Base-by-base conservation (phyloP, 2,329 filamentous ascomycete species). In the Hymenoscyphus linearis region DNA sequence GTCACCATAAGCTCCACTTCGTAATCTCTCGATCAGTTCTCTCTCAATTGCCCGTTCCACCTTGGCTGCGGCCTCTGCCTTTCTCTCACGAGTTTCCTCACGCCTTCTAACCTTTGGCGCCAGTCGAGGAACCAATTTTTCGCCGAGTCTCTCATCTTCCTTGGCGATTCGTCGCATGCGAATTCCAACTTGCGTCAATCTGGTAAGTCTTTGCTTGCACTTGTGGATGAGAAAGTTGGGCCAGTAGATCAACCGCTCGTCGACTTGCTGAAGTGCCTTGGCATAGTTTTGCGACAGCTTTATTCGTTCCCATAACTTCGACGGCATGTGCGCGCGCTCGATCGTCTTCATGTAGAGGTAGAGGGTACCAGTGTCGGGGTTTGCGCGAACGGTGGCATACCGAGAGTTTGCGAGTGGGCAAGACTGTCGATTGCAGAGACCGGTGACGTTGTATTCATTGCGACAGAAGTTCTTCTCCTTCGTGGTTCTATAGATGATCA, bases 261-360 rank as follows among this genome's bases (percentile, higher is more conserved):
- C 92, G 67, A 99, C 85, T 75, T 96, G 90, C 68, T 90, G 84
- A 27, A 99, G 83, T 0, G 95, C 95, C 73, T 93, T 89, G 65
- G 87, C 85, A 76, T 98, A 98, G 80, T 98, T 97, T 70, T 86
- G 85, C 31, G 91, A 91, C 36, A 99, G 81, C 73, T 92, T 90
- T 74, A 97, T 91, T 68, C 88, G 87, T 78, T 98, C 92, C 95
- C 95, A 99, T 79, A 93, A 86, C 76, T 96, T 96, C 62, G 85
- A 88, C 1, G 93, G 95, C 76, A 93, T 84, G 75, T 93, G 93
- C 13, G 89, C 83, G 64, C 95, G 90, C 79, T 96, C 92, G 68
- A 93, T 85, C 4, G 91, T 95, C 80, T 97, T 98, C 83, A 96
- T 96, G 82, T 96, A 98, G 61, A 98, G 87, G 78, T 97, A 98